A percentile compares a stretch with the other conserved stretches of the same genome.
phyloP scores from a whole-genome alignment of 2,329 filamentous ascomycete species.

The Aspergillus sp. region DNA sequence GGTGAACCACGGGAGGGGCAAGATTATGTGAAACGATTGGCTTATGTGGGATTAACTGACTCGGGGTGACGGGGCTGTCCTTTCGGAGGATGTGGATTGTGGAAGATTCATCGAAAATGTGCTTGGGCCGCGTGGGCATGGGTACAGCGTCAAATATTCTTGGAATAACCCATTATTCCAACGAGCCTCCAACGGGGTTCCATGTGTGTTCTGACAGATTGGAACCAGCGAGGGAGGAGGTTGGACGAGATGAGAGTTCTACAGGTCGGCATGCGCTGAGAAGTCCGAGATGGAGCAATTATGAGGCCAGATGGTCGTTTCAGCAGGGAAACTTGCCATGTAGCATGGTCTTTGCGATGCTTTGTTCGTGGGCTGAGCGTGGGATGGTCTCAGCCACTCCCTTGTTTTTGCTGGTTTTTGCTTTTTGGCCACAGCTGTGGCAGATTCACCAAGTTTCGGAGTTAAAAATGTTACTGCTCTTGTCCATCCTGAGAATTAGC shows the following conservation, averaged over 20 bases:
- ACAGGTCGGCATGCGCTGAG: not conserved
- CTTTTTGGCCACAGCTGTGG: not conserved
- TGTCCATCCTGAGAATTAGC: not conserved
- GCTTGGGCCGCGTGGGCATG: not conserved
- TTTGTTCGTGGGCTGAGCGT: not conserved
- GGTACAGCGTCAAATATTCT: not conserved
- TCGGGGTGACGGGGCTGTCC: not conserved
- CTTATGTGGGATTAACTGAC: not conserved
- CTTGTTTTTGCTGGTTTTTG: not conserved
- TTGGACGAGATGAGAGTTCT: not conserved
- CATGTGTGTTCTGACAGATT: not conserved
- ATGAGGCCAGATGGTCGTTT: not conserved
- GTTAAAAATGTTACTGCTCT: not conserved
- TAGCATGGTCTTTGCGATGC: not conserved
- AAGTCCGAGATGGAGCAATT: not conserved
- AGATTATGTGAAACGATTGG: not conserved
- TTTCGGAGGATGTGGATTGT: too few relatives aligned
- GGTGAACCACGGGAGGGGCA: not conserved
- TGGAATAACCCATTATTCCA: not conserved
- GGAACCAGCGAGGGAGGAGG: not conserved
- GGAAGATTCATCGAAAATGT: not conserved
- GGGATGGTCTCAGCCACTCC: not conserved
- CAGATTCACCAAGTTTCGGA: not conserved
- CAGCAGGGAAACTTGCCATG: not conserved
- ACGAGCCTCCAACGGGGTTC: not conserved